Evolutionary conservation across 495 filamentous ascomycete species (phyloP).

Genomic region (Rhypophila decipiens): DNA sequence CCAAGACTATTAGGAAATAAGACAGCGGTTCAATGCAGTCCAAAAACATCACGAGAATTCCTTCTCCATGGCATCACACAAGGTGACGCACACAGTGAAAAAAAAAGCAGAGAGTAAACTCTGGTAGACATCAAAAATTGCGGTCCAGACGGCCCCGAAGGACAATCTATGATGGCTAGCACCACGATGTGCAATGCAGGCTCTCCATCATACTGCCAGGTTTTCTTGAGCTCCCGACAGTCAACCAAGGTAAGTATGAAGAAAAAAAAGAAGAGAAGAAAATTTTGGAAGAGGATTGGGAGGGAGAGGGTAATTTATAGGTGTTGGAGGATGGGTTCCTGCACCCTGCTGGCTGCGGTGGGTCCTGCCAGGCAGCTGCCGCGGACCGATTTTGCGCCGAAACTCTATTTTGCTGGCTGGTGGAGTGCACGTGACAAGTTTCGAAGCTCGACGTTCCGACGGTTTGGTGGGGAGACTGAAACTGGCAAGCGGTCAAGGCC

Average conservation of each 20-base stretch:
- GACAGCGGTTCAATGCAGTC: too few relatives aligned
- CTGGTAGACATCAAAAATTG: slow-evolving; percentile 31
- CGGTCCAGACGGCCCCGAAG: slow-evolving; percentile 33
- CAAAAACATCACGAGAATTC: too few relatives aligned
- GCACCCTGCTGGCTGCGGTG: too few relatives aligned
- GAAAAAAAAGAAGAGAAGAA: slow-evolving; percentile 20
- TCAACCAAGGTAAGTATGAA: slow-evolving; percentile 36
- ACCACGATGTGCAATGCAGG: slow-evolving; percentile 36
- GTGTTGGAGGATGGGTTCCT: too few relatives aligned
- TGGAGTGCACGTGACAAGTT: too few relatives aligned
- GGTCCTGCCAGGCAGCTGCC: too few relatives aligned
- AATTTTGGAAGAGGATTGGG: not conserved
- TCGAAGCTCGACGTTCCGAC: slow-evolving; percentile 10
- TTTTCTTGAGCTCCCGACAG: slow-evolving; percentile 25
- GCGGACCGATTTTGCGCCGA: too few relatives aligned
- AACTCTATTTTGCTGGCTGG: too few relatives aligned
- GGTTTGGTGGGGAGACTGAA: not conserved
- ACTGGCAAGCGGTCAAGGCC: slow-evolving; percentile 6
- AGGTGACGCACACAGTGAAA: slow-evolving; percentile 25
- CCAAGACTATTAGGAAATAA: too few relatives aligned
- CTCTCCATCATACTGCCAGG: slow-evolving; percentile 15
- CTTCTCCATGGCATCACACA: slow-evolving; percentile 23
- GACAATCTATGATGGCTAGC: slow-evolving; percentile 26
- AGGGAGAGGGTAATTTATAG: too few relatives aligned
- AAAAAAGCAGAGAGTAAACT: slow-evolving; percentile 1